Evolutionary conservation across 192 early-diverging fungal genomes (phyloP), one percentile per base, ranked within the genome.

Genomic region (Podila horticola): DNA sequence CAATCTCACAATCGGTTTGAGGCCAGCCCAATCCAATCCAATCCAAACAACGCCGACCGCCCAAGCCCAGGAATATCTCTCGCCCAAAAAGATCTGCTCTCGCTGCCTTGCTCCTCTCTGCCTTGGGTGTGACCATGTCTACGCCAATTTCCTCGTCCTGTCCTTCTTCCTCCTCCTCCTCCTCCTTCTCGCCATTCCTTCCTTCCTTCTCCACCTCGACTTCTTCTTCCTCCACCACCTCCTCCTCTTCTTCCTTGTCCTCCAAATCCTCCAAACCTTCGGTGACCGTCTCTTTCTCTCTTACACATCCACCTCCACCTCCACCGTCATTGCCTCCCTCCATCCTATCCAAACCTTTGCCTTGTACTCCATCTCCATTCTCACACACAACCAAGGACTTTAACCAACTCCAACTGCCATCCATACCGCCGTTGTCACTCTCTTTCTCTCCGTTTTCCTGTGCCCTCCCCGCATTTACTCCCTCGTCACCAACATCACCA

Each of bases 391-490:
- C 71, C 29, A 71, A 50, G 7, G 58, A 69, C 41, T 33, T 36
- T 20, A 60, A 62, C n/a, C 72, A 68, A 22, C 70, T 68, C 55
- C 72, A 68, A 22, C 66, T 68, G 41, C 74, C 64, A 52, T 41
- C 61, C 41, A 57, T 67, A 30, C 57, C 74, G 57, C 66, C 74
- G 26, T 60, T 72, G 13, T 63, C 79, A 28, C 67, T 77, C 51
- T 62, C 69, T 22, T 60, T 79, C 64, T 72, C 76, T 30, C 22
- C 68, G 10, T 67, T 79, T 38, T 67, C 76, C 11, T 63, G 65
- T 28, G 67, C 76, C n/a, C 65, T 79, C 57, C 55, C 66, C 31
- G 66, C 66, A 41, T 64, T 81, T 55, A 66, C 62, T 20, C 17
- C 28, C 15, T 58, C 52, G 36, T 58, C 70, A 52, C 59, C 66